Base-by-base conservation (phyloP, 495 filamentous ascomycete genomes). In the Filosporella fistucella region DNA sequence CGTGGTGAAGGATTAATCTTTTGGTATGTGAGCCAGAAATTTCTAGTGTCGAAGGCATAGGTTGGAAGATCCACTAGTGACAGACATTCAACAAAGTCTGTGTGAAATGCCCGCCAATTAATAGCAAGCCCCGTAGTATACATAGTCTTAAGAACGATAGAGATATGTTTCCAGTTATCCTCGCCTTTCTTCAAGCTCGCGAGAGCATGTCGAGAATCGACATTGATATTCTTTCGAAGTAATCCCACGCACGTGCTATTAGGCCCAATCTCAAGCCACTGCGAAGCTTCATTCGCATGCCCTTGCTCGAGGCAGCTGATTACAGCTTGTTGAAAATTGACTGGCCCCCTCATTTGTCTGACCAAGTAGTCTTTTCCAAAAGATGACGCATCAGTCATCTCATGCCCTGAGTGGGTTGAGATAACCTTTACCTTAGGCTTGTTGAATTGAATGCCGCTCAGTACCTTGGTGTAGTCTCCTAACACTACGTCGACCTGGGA, bases 1-100 rank as follows among this genome's bases (percentile, higher is more conserved):
- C 63, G 88, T 88, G 55, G 77, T 80, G 23, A 90, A 55, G 77
- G 34, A 80, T 69, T 64, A 78, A 68, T 69, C 85, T 49, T 86
- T 79, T 10, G 66, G 63, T 90, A 91, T 9, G 80, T 71, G n/a
- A 91, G 76, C 87, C 87, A 93, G 63, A 88, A 88, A 52, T 85
- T 80, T 70, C 88, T 90, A 23, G 78, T 60, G 47, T 93, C 85
- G 70, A 84, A 95, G 13, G 74, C 77, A 57, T 95, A 95, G 6
- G 77, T 63, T 17, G 89, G 89, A 2, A 94, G 74, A 7, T 76
- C 63, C 1, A 93, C 61, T 12, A 89, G 72, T 26, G 76, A 68
- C 30, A 79, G 78, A 12, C 68, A 74, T 4, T 66, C 55, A 36
- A 63, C 62, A 58, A 88, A 91, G 59, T 85, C 81, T 20, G 77